Evolutionary conservation across 2,329 filamentous ascomycete genomes (phyloP).

Genomic region (Zarea fungicola): DNA sequence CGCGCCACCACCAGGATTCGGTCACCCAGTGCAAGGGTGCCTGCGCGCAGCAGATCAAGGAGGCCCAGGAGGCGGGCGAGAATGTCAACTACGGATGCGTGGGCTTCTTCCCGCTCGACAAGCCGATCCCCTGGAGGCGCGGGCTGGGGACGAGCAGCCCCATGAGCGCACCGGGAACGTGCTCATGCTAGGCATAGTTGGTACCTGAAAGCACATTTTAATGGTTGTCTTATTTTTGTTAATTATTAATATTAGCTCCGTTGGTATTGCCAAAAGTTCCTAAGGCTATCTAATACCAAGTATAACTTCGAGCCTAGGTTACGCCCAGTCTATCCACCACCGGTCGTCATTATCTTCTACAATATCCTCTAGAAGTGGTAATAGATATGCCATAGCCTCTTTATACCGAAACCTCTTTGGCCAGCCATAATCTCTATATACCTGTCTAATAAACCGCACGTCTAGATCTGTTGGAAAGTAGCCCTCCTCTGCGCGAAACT

Average conservation of each 20-base stretch:
- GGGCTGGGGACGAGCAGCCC: no score
- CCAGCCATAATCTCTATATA: constrained; percentile 29
- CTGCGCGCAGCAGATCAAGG: no score
- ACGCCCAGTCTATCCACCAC: constrained; percentile 17
- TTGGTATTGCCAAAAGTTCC: background rate
- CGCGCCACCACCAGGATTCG: background rate
- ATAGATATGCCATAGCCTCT: constrained; percentile 17
- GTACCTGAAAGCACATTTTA: no score
- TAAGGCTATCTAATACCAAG: background rate
- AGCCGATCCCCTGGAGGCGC: no score
- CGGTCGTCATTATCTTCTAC: background rate
- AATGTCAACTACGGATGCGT: no score
- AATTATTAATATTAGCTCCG: background rate
- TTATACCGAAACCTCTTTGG: constrained; percentile 26
- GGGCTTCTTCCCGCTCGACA: no score
- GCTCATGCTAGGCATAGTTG: no score
- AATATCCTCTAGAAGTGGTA: background rate
- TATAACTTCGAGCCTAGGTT: background rate
- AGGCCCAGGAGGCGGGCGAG: no score
- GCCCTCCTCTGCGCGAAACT: constrained; percentile 14
- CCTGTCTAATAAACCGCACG: constrained; percentile 16
- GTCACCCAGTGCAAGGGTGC: no score
- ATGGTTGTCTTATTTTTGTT: background rate
- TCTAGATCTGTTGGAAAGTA: constrained; percentile 15
- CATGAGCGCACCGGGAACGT: no score